These are phyloP conservation scores for Lecanicillium sp. DNA, from an alignment of 2,329 filamentous ascomycete genomes.

Conservation along the genomic window DNA sequence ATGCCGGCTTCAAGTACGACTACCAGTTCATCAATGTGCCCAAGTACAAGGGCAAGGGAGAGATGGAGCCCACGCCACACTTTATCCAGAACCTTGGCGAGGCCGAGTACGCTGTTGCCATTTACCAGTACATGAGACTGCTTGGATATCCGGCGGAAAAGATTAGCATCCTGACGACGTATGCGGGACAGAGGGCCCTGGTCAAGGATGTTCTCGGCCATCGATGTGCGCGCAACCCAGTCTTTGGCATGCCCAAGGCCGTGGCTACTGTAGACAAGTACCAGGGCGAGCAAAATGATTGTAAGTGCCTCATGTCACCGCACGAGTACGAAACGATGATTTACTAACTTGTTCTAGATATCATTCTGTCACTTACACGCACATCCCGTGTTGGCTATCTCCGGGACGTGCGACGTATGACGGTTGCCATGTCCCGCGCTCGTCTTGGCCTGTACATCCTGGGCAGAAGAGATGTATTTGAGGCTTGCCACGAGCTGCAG, in stretches of 20 bases:
- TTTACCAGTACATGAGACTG: slow-evolving; percentile 96
- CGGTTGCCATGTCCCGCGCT: slow-evolving; percentile 88
- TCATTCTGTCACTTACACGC: slow-evolving; percentile 87
- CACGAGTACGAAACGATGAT: no score
- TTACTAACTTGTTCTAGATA: slow-evolving; percentile 47
- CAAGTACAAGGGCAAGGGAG: slow-evolving; percentile 85
- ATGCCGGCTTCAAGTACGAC: slow-evolving; percentile 87
- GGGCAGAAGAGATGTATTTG: slow-evolving; percentile 81
- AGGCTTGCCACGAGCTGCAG: slow-evolving; percentile 78
- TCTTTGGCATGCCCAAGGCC: slow-evolving; percentile 84
- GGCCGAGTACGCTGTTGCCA: slow-evolving; percentile 90
- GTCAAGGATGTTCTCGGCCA: slow-evolving; percentile 80
- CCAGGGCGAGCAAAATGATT: slow-evolving; percentile 98
- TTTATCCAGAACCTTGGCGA: slow-evolving; percentile 96
- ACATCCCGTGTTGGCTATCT: slow-evolving; percentile 88
- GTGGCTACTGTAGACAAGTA: slow-evolving; percentile 98
- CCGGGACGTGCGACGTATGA: slow-evolving; percentile 85
- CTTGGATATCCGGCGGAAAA: slow-evolving; percentile 79
- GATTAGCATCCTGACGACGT: slow-evolving; percentile 88
- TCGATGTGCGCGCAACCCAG: slow-evolving; percentile 70
- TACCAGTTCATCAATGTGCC: slow-evolving; percentile 96
- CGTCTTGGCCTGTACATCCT: slow-evolving; percentile 88
- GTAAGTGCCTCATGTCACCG: slow-evolving; percentile 45
- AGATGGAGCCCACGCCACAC: slow-evolving; percentile 83
- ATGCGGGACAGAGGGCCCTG: slow-evolving; percentile 83